Percentiles rank a stretch among this genome's conserved stretches.
Evolutionary conservation across 2,329 filamentous ascomycete genomes (phyloP).

Genomic region (Xylaria sp.): DNA sequence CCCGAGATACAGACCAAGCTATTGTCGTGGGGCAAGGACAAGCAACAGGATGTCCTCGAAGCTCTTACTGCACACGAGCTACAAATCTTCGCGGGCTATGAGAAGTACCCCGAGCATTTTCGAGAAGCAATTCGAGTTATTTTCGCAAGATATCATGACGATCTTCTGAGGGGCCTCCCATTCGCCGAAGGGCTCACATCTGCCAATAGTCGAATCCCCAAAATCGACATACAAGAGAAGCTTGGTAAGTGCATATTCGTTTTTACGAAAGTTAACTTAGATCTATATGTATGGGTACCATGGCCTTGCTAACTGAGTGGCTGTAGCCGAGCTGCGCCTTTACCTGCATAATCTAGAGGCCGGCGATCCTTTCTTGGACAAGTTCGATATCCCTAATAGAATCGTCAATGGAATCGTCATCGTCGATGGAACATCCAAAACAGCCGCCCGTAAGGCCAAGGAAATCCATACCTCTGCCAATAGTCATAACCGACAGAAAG

Average conservation of each 20-base stretch:
- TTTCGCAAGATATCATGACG: conserved; percentile 31
- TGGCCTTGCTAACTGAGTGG: neutral
- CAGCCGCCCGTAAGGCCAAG: conserved; percentile 24
- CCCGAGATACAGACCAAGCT: conserved; percentile 35
- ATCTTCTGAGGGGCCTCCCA: conserved; percentile 26
- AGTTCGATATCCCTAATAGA: conserved; percentile 26
- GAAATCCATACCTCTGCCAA: neutral
- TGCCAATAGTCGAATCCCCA: neutral
- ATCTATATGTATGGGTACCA: neutral
- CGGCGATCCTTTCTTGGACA: conserved; percentile 32
- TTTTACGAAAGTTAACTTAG: neutral
- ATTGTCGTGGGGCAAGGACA: conserved; percentile 34
- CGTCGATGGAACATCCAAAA: conserved; percentile 41
- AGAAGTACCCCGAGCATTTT: conserved; percentile 31
- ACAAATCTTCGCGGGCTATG: conserved; percentile 31
- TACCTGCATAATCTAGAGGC: neutral
- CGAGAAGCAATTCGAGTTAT: conserved; percentile 34
- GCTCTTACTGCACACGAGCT: conserved; percentile 38
- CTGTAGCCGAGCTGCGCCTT: neutral
- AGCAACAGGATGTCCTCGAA: conserved; percentile 35
- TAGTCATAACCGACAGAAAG: neutral
- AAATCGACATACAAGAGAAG: neutral
- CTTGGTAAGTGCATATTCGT: conserved; percentile 20
- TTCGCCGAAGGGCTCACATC: neutral
- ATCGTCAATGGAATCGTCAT: conserved; percentile 41